phyloP scores from a whole-genome alignment of 2,329 filamentous ascomycete species.

The Venturia oleaginea region DNA sequence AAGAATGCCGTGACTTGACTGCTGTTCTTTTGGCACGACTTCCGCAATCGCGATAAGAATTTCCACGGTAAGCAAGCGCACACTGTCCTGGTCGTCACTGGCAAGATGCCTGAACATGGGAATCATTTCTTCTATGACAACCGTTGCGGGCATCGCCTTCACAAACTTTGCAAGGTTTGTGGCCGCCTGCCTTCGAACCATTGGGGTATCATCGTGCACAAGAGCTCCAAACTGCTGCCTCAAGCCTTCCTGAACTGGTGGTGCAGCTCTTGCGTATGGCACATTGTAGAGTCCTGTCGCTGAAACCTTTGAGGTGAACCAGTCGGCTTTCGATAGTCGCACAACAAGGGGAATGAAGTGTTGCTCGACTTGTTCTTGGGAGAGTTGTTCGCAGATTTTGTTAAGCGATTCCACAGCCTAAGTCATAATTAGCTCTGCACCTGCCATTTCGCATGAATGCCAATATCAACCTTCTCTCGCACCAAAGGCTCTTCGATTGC shows the following conservation, averaged over 20 bases:
- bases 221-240: slow-evolving; percentile 86
- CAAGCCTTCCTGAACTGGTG: slow-evolving; percentile 80
- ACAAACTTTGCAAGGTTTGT: slow-evolving; percentile 97
- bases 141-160: slow-evolving; percentile 84
- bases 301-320: slow-evolving; percentile 99
- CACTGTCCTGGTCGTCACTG: slow-evolving; percentile 94
- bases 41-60: slow-evolving; percentile 94
- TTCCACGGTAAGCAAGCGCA: slow-evolving; percentile 89
- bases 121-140: slow-evolving; percentile 98
- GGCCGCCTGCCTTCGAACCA: slow-evolving; percentile 94
- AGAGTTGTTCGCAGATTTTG: slow-evolving; percentile 94
- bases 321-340: slow-evolving; percentile 96
- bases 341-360: slow-evolving; percentile 94
- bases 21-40: slow-evolving; percentile 95
- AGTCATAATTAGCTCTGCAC: slow-evolving; percentile 22
- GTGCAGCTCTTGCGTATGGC: slow-evolving; percentile 85
- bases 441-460: neutral
- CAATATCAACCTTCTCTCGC: slow-evolving; percentile 70
- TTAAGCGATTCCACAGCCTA: slow-evolving; percentile 98
- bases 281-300: slow-evolving; percentile 90
- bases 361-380: slow-evolving; percentile 86
- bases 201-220: slow-evolving; percentile 96
- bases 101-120: slow-evolving; percentile 95
- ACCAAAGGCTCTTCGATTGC: slow-evolving; percentile 98
- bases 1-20: slow-evolving; percentile 88